A percentile compares a stretch with the other conserved stretches of the same genome.
These are phyloP conservation scores for Ustilago vetiveriae DNA, from an alignment of 1,284 basidiomycete species.

Conservation along the genomic window DNA sequence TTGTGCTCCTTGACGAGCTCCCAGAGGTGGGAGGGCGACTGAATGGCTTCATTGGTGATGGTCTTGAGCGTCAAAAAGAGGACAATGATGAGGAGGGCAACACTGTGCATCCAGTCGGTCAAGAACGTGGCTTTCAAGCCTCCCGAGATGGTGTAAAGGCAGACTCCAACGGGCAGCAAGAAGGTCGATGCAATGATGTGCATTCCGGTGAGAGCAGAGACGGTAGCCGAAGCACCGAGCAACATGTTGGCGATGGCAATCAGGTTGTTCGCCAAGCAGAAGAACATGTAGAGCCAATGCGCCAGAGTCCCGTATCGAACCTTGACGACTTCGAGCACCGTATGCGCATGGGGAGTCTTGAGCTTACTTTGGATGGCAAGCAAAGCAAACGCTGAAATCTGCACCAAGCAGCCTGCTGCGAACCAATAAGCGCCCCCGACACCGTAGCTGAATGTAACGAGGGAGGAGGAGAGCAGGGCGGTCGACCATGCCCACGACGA, in stretches of 20 bases:
- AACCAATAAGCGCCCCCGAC: slow-evolving; percentile 51
- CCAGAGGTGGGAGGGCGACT: slow-evolving; percentile 47
- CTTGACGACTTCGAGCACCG: slow-evolving; percentile 59
- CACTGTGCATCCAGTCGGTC: slow-evolving; percentile 59
- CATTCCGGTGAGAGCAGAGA: slow-evolving; percentile 60
- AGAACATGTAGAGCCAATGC: slow-evolving; percentile 59
- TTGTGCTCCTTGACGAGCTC: slow-evolving; percentile 42
- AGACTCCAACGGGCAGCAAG: slow-evolving; percentile 57
- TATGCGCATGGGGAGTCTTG: slow-evolving; percentile 57
- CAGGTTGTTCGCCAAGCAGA: slow-evolving; percentile 59
- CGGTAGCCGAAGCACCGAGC: slow-evolving; percentile 56
- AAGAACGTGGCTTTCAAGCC: slow-evolving; percentile 59
- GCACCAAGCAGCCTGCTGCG: slow-evolving; percentile 49
- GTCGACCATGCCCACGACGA: slow-evolving; percentile 61
- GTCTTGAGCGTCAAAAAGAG: slow-evolving; percentile 56
- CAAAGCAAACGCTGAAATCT: slow-evolving; percentile 53
- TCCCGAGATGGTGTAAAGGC: slow-evolving; percentile 57
- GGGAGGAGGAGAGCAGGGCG: slow-evolving; percentile 44
- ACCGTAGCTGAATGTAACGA: slow-evolving; percentile 52
- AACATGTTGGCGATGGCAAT: slow-evolving; percentile 63
- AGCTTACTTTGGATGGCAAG: slow-evolving; percentile 54
- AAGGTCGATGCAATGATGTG: slow-evolving; percentile 55
- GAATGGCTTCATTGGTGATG: slow-evolving; percentile 41
- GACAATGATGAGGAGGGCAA: slow-evolving; percentile 57
- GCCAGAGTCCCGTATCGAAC: slow-evolving; percentile 55